These are phyloP conservation scores for Coprinellus aureogranulatus DNA, from an alignment of 768 basidiomycete genomes.

Conservation along the genomic window DNA sequence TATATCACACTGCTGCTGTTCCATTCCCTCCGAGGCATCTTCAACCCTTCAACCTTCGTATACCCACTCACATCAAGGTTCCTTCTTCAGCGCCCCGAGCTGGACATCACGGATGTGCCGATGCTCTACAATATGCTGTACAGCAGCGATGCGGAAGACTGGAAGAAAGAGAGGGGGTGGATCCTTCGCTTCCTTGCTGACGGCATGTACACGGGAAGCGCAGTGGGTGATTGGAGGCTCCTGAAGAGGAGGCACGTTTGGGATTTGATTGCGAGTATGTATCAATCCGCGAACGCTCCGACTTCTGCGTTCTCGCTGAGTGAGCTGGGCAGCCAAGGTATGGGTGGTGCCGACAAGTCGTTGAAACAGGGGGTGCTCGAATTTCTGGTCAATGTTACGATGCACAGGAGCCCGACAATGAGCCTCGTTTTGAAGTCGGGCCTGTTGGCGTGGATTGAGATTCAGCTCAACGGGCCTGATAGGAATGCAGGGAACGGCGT, in stretches of 20 bases:
- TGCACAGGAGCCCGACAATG: conserved; percentile 63
- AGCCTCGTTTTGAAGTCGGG: conserved; percentile 71
- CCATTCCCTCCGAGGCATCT: conserved; percentile 78
- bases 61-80: conserved; percentile 87
- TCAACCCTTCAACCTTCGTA: conserved; percentile 84
- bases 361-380: conserved; percentile 23
- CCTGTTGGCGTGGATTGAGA: conserved; percentile 79
- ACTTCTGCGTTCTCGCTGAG: conserved; percentile 52
- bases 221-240: conserved; percentile 74
- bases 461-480: conserved; percentile 49
- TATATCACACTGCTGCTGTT: conserved; percentile 79
- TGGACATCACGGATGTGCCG: conserved; percentile 83
- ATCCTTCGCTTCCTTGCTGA: conserved; percentile 81
- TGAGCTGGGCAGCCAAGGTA: conserved; percentile 47
- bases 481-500: conserved; percentile 34
- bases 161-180: conserved; percentile 89
- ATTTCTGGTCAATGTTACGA: conserved; percentile 75
- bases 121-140: conserved; percentile 89
- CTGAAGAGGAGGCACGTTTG: conserved; percentile 82
- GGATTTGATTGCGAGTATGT: conserved; percentile 82
- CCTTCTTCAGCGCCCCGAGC: conserved; percentile 81
- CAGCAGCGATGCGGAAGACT: conserved; percentile 71
- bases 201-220: conserved; percentile 50
- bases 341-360: not conserved
- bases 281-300: conserved; percentile 64